Base-by-base conservation (phyloP, 805 yeast genomes). In the Debaryomyces prosopidis region DNA sequence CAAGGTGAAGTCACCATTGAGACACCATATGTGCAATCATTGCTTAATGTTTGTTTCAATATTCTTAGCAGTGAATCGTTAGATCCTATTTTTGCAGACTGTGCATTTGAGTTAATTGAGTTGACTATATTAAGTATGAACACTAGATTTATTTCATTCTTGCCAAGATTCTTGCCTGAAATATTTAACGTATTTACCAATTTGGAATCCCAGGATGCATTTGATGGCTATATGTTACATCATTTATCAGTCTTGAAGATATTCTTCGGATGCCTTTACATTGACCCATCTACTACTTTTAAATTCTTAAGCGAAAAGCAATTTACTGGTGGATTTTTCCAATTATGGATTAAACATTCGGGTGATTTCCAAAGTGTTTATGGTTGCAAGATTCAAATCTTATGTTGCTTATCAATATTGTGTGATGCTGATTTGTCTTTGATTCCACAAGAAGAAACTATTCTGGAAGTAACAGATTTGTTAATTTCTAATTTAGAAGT, bases 351-450 rank as follows among this genome's bases (percentile, higher is more conserved):
- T 48, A 67, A 71, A 46, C 66, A 73, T 51, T 66, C 76, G 17
- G 75, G 64, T 36, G 72, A 67, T 47, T 70, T 77, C 60, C 74
- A 69, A 44, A 79, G 82, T 47, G 83, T 78, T 16, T 79, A 77
- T 50, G 84, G 82, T 20, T 68, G 81, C 49, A 80, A 79, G 53
- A 60, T 79, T 37, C 81, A 80, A 58, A 73, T 76, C 5, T 58
- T 80, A 55, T 73, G 80, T 0, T 57, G 76, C 36, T 62, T 75
- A 33, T 53, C 77, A 2, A 55, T 77, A 15, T 49, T 76, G 14
- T 68, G 65, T 40, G 60, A 67, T 7, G 60, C 62, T 5, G 58
- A 55, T 10, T 50, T 65, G 39, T 48, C 54, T 17, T 52, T 62
- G 40, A 55, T 66, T 11, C 68, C 66, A 5, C 41, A 23, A 30